Base-by-base conservation (phyloP, 2,329 filamentous ascomycete species). In the Diplodia corticola region DNA sequence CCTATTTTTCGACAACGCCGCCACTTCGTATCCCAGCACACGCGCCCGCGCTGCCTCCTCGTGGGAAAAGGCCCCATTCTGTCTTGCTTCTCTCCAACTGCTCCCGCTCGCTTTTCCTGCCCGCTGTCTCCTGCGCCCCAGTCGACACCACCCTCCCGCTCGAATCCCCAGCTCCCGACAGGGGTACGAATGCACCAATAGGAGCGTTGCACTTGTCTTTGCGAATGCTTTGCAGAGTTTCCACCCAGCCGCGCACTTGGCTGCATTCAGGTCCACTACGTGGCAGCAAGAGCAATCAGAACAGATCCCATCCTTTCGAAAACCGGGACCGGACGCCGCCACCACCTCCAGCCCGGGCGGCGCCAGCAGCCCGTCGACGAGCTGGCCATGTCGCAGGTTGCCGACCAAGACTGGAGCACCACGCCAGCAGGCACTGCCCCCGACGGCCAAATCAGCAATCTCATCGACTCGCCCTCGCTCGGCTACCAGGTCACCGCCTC, bases 401-500 rank as follows among this genome's bases (percentile, higher is more conserved):
- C 6, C 2, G 24, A 46, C 22, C 37, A 20, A 10, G 44, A 63
- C 40, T 51, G 44, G 48, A 37, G 26, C 15, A 63, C 44, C n/a
- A 63, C 59, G 13, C 59, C 59, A 12, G 59, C 59, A 6, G 24
- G 13, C 24, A 49, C 44, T 12, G 44, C 59, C 4, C 59, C 59
- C 26, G 59, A 49, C 3, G 59, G 59, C 5, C 48, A 50, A n/a
- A 50, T 30, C n/a, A 63, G 46, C 44, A 50, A 51, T 2, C 20
- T 63, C 26, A n/a, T 28, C 46, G 59, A 63, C 17, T 30, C 59
- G 9, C 59, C 59, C 3, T 63, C 59, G 10, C 13, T 50, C 12
- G 59, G n/a, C 20, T 63, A 63, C 22, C 59, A 30, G 15, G 30
- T 63, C 17, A 63, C 44, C n/a, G 48, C 26, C 9, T 50, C 44